Evolutionary conservation across 164 flowering plant genomes (phyloP).

Genomic region (Stephania japonica): DNA sequence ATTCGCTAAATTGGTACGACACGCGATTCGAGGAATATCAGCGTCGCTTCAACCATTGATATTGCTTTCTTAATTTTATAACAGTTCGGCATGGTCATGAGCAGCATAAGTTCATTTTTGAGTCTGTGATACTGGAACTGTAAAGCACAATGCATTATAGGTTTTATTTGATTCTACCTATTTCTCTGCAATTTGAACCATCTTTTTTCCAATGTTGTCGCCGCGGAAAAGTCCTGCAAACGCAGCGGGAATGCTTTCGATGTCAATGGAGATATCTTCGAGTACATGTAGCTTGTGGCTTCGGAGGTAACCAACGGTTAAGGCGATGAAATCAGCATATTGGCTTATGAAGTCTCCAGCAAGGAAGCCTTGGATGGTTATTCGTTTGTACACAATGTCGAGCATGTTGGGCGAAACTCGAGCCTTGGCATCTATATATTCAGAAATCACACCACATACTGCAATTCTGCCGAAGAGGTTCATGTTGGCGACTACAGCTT

Average conservation of each 20-base stretch:
- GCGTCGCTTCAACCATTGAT: too few species aligned
- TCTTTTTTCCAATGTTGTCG: conserved; percentile 52
- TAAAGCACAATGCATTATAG: too few species aligned
- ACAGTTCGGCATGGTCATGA: too few species aligned
- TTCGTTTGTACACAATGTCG: conserved; percentile 49
- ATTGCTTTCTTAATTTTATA: too few species aligned
- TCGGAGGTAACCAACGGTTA: conserved; percentile 31
- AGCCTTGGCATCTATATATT: conserved; percentile 34
- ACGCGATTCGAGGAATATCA: too few species aligned
- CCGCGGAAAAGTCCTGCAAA: conserved; percentile 58
- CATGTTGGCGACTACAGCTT: conserved; percentile 71
- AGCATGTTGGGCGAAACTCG: conserved; percentile 47
- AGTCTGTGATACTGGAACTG: too few species aligned
- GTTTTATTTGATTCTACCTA: conserved; percentile 11
- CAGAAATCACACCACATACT: conserved; percentile 59
- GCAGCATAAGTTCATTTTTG: too few species aligned
- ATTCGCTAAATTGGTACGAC: too few species aligned
- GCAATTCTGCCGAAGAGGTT: conserved; percentile 57
- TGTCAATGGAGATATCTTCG: conserved; percentile 57
- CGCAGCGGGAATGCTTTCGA: conserved; percentile 60
- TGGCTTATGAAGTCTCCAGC: conserved; percentile 31
- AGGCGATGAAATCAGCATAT: conserved; percentile 35
- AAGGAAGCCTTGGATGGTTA: conserved; percentile 58
- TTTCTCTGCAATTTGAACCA: conserved; percentile 43
- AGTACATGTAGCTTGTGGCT: conserved; percentile 30